Conservation (phyloP, 108 stramenopile species). For the Epipyxis sp. region DNA sequence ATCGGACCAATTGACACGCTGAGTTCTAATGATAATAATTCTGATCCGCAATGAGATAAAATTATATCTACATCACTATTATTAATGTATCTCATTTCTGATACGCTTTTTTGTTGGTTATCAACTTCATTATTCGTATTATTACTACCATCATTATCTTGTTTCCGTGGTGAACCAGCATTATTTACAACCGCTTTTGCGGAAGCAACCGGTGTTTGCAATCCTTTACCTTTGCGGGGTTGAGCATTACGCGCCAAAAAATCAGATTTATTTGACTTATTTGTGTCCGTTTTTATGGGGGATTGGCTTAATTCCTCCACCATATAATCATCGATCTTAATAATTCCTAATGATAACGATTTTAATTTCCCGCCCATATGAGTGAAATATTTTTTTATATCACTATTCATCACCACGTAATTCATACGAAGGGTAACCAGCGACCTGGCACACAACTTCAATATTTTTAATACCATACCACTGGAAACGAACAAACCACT, state of each 20-base stretch:
- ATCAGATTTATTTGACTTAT: neutral
- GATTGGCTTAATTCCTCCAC: neutral
- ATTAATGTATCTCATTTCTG: neutral
- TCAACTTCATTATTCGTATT: neutral
- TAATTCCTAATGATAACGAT: neutral
- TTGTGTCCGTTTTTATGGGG: neutral
- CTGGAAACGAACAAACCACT: neutral
- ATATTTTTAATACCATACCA: neutral
- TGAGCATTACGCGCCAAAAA: neutral
- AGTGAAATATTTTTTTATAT: neutral
- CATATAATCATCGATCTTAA: neutral
- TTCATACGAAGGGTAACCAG: neutral
- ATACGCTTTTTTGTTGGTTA: neutral
- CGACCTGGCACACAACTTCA: neutral
- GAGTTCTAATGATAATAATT: neutral
- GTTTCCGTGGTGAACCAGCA: neutral
- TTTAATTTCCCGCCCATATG: neutral
- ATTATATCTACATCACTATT: neutral
- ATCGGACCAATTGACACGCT: neutral
- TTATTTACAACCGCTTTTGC: neutral
- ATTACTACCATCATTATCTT: too few species aligned
- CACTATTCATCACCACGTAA: slow-evolving; percentile 4
- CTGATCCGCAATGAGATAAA: neutral
- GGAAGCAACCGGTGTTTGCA: neutral
- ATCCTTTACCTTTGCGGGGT: too few species aligned